Percentiles rank a stretch among this genome's conserved stretches.
These are phyloP conservation scores for Aspergillus pseudonomiae DNA, from an alignment of 2,329 filamentous ascomycete genomes.

Conservation along the genomic window DNA sequence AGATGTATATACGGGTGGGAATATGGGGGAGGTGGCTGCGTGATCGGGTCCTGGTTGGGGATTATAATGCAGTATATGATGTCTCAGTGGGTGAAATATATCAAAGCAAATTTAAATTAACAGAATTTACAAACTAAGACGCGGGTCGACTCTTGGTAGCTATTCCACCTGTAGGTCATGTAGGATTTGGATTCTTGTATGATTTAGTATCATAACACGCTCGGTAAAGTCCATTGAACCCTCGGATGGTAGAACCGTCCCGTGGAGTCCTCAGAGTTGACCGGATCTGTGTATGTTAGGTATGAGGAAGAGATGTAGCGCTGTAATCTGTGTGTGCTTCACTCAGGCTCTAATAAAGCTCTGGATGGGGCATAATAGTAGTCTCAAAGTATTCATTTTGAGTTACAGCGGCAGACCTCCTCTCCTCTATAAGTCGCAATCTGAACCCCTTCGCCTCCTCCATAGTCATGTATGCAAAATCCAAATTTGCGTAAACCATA, in stretches of 20 bases:
- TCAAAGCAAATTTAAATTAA: background rate
- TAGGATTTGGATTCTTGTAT: too few relatives aligned
- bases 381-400: slow-evolving; percentile 17
- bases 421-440: slow-evolving; percentile 45
- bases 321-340: background rate
- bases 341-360: background rate
- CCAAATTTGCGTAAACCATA: slow-evolving; percentile 28
- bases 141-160: too few relatives aligned
- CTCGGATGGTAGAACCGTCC: too few relatives aligned
- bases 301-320: too few relatives aligned
- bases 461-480: slow-evolving; percentile 31
- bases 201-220: too few relatives aligned
- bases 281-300: too few relatives aligned
- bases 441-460: slow-evolving; percentile 44
- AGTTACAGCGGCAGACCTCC: slow-evolving; percentile 15
- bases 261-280: too few relatives aligned
- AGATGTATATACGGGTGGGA: background rate
- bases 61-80: background rate
- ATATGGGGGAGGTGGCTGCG: background rate
- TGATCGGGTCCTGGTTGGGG: background rate
- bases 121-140: background rate
- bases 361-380: too few relatives aligned
- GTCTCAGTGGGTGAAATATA: background rate
- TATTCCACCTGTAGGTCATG: too few relatives aligned
- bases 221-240: too few relatives aligned